phyloP scores from a whole-genome alignment of 1,284 basidiomycete genomes.

The Pterulicium gracile region DNA sequence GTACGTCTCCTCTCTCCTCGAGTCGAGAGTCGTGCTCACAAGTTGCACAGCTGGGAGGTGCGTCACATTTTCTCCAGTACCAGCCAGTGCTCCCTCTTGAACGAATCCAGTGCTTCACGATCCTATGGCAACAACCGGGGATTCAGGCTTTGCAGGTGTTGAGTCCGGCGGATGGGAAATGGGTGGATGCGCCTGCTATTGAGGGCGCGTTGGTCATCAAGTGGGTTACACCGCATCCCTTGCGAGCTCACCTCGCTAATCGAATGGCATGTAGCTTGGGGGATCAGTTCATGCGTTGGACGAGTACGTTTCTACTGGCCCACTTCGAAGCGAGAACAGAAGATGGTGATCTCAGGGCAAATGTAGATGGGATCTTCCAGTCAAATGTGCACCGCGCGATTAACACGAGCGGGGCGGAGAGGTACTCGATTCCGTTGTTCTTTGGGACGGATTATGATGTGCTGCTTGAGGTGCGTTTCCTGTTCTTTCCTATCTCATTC shows the following conservation, averaged over 20 bases:
- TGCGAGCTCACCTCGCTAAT: not conserved
- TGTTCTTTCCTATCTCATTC: not conserved
- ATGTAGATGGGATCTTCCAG: constrained; percentile 65
- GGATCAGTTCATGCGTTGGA: constrained; percentile 71
- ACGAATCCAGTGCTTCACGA: constrained; percentile 53
- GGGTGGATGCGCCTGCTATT: constrained; percentile 56
- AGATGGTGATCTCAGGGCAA: not conserved
- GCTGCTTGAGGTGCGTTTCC: constrained; percentile 39
- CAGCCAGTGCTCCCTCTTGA: not conserved
- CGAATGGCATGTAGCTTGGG: constrained; percentile 37
- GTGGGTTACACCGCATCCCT: constrained; percentile 21
- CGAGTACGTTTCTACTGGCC: constrained; percentile 35
- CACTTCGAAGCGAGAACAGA: not conserved
- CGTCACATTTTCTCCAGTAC: not conserved
- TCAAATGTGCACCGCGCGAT: constrained; percentile 69
- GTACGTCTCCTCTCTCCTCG: constrained; percentile 24
- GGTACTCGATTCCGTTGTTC: constrained; percentile 64
- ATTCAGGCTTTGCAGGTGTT: constrained; percentile 63
- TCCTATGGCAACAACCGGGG: constrained; percentile 54
- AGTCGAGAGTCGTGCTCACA: not conserved
- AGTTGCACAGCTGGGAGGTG: constrained; percentile 42
- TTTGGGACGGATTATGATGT: constrained; percentile 60
- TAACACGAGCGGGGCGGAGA: constrained; percentile 45
- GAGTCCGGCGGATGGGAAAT: constrained; percentile 43
- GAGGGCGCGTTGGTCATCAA: constrained; percentile 58